These are phyloP conservation scores for Russula foetens DNA, from an alignment of 768 basidiomycete genomes.

Conservation along the genomic window DNA sequence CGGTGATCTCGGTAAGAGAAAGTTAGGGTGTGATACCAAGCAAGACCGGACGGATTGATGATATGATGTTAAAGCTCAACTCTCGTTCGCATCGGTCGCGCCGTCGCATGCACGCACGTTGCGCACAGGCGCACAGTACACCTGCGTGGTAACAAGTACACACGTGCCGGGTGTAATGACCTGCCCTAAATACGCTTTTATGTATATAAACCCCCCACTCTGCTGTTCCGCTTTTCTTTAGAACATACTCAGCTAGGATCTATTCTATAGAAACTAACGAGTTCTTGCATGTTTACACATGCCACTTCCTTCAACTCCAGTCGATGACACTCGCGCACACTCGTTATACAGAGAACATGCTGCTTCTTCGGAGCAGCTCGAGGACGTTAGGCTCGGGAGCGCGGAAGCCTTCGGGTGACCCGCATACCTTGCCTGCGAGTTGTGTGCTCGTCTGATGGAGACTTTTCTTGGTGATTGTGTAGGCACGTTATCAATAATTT, in stretches of 20 bases:
- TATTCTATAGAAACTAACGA: slow-evolving; percentile 37
- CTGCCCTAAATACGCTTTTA: slow-evolving; percentile 10
- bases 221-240: slow-evolving; percentile 23
- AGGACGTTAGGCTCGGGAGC: slow-evolving; percentile 31
- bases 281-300: slow-evolving; percentile 40
- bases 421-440: slow-evolving; percentile 30
- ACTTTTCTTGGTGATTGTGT: not conserved
- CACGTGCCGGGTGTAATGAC: slow-evolving; percentile 5
- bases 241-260: slow-evolving; percentile 38
- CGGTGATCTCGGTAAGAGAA: not conserved
- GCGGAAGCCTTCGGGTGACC: slow-evolving; percentile 23
- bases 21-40: too few relatives aligned
- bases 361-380: slow-evolving; percentile 25
- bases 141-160: not conserved
- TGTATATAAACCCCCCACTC: slow-evolving; percentile 3
- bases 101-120: too few relatives aligned
- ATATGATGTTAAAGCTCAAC: too few relatives aligned
- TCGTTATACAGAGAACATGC: slow-evolving; percentile 36
- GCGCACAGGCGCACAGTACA: too few relatives aligned
- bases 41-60: too few relatives aligned
- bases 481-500: not conserved
- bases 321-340: slow-evolving; percentile 32
- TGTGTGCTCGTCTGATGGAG: slow-evolving; percentile 37
- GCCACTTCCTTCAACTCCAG: slow-evolving; percentile 35
- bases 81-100: not conserved